Base-by-base conservation (phyloP, 2,329 filamentous ascomycete species). In the Ophiognomonia clavigignenti-juglandacearum region DNA sequence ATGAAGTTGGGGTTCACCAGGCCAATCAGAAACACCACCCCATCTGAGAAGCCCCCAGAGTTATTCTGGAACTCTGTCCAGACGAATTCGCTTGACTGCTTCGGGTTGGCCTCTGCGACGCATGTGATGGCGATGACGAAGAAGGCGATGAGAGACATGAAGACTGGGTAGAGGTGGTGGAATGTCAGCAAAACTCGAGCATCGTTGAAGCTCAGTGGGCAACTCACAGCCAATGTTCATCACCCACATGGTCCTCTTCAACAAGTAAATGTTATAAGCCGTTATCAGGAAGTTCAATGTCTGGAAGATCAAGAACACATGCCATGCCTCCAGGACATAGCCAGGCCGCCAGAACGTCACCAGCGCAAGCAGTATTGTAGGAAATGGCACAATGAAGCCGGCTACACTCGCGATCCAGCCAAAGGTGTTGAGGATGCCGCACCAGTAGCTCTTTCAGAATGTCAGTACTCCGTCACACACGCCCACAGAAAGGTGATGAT, bases 1-100 rank as follows among this genome's bases (percentile, higher is more conserved):
- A 66, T 65, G 49, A 62, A 69, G 20, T 63, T 64, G 0, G 65
- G 60, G 22, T 63, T 64, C 11, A 65, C 55, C 6, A 71, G 56
- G 0, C 68, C 68, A 0, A 63, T 70, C 6, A 70, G 56, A 40
- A 68, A 70, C 23, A 61, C 62, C 10, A 66, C 50, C 7, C 53
- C 62, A 11, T 54, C 50, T 3, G 56, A 54, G 0, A 60, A 56
- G 60, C 61, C 63, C 2, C 59, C 58, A 2, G 56, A 56, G 1
- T 53, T 51, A 44, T 64, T 61, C 22, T 60, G 51, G 39, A 64
- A 65, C 3, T 48, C 54, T 10, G 52, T 55, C 59, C 63, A 66
- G 0, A 66, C 61, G 22, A 58, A 61, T 8, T 39, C 37, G 27
- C 35, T 54, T 14, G 53, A 44, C 42, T 57, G 53, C 43, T 56